Evolutionary conservation across 176 grass and related monocot species (phyloP).

Genomic region (Carex pumila): DNA sequence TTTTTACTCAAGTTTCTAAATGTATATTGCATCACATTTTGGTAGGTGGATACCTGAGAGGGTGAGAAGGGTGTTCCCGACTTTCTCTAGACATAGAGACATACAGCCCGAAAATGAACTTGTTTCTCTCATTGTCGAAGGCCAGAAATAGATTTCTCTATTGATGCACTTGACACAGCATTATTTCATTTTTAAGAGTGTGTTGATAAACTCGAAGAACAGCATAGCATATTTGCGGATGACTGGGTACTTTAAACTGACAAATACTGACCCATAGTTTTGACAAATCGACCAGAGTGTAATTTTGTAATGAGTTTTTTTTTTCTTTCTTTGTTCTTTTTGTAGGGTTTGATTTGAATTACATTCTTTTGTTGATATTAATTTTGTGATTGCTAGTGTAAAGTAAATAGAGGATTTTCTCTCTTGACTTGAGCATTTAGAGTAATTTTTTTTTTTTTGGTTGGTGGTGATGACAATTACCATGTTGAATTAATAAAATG

Average conservation of each 20-base stretch:
- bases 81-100: constrained; percentile 41
- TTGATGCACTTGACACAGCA: not conserved
- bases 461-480: not conserved
- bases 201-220: not conserved
- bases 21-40: constrained; percentile 5
- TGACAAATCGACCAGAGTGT: not conserved
- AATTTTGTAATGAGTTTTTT: constrained; percentile 14
- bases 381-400: not conserved
- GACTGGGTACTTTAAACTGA: not conserved
- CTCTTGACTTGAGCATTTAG: not conserved
- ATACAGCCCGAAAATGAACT: constrained; percentile 68
- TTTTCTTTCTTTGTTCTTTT: not conserved
- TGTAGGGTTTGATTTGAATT: not conserved
- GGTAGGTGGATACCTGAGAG: constrained; percentile 77
- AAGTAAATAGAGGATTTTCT: constrained; percentile 3
- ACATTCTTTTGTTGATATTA: constrained; percentile 15
- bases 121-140: constrained; percentile 56
- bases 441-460: not conserved
- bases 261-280: constrained; percentile 4
- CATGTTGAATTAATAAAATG: too few species aligned
- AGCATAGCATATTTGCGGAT: not conserved
- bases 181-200: constrained; percentile 1
- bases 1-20: not conserved
- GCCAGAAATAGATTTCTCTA: constrained; percentile 21
- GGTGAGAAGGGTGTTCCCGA: constrained; percentile 46